phyloP scores from a whole-genome alignment of 306 rosid genomes.

The Cercis canadensis region DNA sequence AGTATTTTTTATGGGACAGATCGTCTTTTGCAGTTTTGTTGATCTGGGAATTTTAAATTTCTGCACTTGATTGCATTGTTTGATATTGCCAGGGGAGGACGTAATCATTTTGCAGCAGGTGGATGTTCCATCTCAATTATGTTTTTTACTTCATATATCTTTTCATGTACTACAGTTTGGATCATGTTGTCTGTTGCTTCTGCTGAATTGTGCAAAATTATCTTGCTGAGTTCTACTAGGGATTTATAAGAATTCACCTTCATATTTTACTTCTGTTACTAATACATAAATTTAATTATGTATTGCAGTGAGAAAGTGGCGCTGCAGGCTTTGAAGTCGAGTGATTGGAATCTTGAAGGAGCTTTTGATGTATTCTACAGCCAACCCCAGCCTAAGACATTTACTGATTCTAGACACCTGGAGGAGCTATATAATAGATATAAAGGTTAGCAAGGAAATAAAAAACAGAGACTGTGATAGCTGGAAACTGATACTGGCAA shows the following conservation, averaged over 20 bases:
- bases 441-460: conserved; percentile 72
- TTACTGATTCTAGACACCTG: conserved; percentile 86
- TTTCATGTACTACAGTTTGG: neutral
- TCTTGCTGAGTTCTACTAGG: neutral
- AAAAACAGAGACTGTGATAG: neutral
- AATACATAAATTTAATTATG: conserved; percentile 11
- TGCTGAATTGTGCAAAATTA: neutral
- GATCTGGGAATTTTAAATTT: no score
- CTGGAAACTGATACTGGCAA: neutral
- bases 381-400: conserved; percentile 81
- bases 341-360: conserved; percentile 99
- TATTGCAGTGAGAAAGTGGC: conserved; percentile 87
- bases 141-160: neutral
- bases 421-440: conserved; percentile 97
- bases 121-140: neutral
- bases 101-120: neutral
- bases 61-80: no score
- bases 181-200: conserved; percentile 13
- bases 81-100: neutral
- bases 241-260: neutral
- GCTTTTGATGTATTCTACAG: conserved; percentile 96
- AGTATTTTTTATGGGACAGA: no score
- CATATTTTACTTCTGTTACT: conserved; percentile 14
- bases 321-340: conserved; percentile 79
- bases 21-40: no score